These are phyloP conservation scores for Vigna unguiculata DNA, from an alignment of 306 rosid species.

Conservation along the genomic window DNA sequence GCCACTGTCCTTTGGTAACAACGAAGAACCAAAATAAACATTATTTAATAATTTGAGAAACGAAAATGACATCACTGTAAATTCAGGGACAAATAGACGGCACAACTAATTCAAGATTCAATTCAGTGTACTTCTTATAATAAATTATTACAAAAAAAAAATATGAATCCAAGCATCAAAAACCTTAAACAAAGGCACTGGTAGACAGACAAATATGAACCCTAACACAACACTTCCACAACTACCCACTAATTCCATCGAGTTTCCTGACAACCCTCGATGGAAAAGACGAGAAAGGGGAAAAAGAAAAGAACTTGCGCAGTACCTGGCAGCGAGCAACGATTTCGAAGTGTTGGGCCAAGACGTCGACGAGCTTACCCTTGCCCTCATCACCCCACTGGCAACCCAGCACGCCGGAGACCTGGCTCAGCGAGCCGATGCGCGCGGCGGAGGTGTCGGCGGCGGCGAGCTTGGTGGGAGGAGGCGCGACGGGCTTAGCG, in stretches of 20 bases:
- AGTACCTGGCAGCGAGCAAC: slow-evolving; percentile 97
- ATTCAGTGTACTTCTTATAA: background rate
- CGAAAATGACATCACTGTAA: background rate
- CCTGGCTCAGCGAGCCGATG: slow-evolving; percentile 80
- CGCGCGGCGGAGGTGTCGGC: slow-evolving; percentile 55
- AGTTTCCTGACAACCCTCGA: slow-evolving; percentile 6
- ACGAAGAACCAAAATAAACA: background rate
- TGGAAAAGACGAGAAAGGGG: background rate
- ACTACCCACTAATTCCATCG: background rate
- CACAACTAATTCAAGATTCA: background rate
- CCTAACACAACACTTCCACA: slow-evolving; percentile 20
- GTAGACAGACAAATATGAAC: slow-evolving; percentile 15
- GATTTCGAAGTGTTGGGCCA: slow-evolving; percentile 85
- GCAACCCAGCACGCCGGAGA: slow-evolving; percentile 88
- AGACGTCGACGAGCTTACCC: slow-evolving; percentile 91
- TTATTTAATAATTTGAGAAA: background rate
- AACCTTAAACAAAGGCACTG: background rate
- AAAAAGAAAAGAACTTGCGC: slow-evolving; percentile 22
- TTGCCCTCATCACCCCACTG: slow-evolving; percentile 99
- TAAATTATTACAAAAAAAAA: slow-evolving; percentile 19
- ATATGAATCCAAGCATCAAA: background rate
- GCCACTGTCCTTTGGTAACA: background rate
- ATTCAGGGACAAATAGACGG: background rate
- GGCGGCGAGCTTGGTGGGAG: slow-evolving; percentile 62
- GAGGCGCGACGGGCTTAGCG: slow-evolving; percentile 51